phyloP scores from a whole-genome alignment of 441 rosid species.

The Francoa sonchifolia region DNA sequence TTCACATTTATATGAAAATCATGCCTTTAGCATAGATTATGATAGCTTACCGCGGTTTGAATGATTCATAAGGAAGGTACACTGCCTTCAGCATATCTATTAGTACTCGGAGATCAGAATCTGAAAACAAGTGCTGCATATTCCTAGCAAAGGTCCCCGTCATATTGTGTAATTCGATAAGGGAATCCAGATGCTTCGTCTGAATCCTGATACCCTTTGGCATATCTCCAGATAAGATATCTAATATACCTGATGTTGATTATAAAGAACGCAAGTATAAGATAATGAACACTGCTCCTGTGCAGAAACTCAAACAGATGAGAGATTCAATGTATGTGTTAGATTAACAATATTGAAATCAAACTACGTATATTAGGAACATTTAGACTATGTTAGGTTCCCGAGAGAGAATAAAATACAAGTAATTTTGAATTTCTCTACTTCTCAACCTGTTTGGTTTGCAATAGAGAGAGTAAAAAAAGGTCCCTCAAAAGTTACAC shows the following conservation, averaged over 20 bases:
- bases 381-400: too few relatives aligned
- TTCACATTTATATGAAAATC: conserved; percentile 1
- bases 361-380: too few relatives aligned
- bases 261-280: conserved; percentile 10
- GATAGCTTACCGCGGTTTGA: conserved; percentile 68
- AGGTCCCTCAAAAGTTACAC: too few relatives aligned
- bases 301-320: conserved; percentile 4
- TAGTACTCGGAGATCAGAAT: conserved; percentile 64
- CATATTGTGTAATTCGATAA: conserved; percentile 84
- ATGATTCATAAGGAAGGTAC: conserved; percentile 75
- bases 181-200: conserved; percentile 81
- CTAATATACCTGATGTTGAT: conserved; percentile 55
- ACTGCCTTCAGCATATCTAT: conserved; percentile 86
- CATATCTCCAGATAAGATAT: conserved; percentile 80
- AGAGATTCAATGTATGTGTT: background rate
- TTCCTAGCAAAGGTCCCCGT: conserved; percentile 84
- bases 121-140: conserved; percentile 84
- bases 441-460: too few relatives aligned
- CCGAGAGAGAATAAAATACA: too few relatives aligned
- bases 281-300: conserved; percentile 13
- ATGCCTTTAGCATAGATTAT: background rate
- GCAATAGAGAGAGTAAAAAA: too few relatives aligned
- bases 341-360: background rate
- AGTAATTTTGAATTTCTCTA: too few relatives aligned
- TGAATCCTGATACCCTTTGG: conserved; percentile 84